Evolutionary conservation across 306 rosid genomes (phyloP), one percentile per base, ranked within the genome.

Genomic region (Dicorynia guianensis): DNA sequence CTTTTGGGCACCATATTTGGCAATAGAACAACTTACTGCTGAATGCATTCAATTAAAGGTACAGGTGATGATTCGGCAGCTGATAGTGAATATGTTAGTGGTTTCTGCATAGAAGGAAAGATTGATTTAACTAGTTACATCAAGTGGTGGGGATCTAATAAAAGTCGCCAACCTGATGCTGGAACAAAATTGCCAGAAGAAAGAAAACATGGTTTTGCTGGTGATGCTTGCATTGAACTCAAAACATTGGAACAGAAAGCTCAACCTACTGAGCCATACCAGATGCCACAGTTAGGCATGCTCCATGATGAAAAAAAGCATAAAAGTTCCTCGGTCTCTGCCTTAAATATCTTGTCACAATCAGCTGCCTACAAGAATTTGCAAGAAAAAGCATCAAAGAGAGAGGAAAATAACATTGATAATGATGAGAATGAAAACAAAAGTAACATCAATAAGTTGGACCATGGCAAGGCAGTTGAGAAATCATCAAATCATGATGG

Each of bases 91-190:
- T 83, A 68, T 34, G 48, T 78, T 38, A 74, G 81, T 39, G 71
- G 79, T 63, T 81, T 86, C 79, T 85, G 93, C 82, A 62, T 77
- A 76, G 96, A 88, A 57, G 87, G 88, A 81, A 90, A 86, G 90
- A 76, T 85, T 59, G 93, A 90, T 74, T 80, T 90, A 74, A 88
- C 96, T n/a, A 83, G 75, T 79, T 74, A 81, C 80, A 83, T 90
- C 78, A 90, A 82, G 77, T 90, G 96, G 93, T 88, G 93, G 96
- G 87, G 88, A 58, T 67, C 86, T 46, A 81, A 71, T 83, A 90
- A 88, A 85, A 83, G 79, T 80, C 85, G 85, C 53, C 87, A 78
- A 59, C 71, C 71, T n/a, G 87, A 87, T n/a, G 49, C 58, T 42
- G 68, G 77, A 48, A 54, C 74, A 20, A 88, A 83, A 83, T 88